These are phyloP conservation scores for Pseudocercospora macadamiae DNA, from an alignment of 2,329 filamentous ascomycete species.

Conservation along the genomic window DNA sequence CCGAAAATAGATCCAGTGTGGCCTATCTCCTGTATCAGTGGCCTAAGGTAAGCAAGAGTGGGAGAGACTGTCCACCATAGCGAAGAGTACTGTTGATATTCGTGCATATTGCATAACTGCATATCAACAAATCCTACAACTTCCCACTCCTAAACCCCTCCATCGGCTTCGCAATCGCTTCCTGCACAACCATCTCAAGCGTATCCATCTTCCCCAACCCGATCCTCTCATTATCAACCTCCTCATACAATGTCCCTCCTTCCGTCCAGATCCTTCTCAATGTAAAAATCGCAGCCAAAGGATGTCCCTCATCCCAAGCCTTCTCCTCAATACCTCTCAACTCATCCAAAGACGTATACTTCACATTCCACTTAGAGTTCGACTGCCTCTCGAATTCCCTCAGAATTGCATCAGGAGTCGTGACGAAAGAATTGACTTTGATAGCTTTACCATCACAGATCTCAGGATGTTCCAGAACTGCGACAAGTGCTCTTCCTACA, in stretches of 20 bases:
- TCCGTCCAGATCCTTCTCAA: background rate
- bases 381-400: background rate
- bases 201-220: background rate
- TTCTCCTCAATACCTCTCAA: background rate
- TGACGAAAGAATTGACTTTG: background rate
- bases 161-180: background rate
- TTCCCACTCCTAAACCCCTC: background rate
- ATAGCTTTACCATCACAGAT: background rate
- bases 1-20: too few species aligned
- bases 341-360: background rate
- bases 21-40: too few species aligned
- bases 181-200: background rate
- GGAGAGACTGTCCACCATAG: too few species aligned
- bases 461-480: background rate
- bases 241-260: background rate
- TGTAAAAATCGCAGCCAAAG: background rate
- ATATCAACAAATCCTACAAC: background rate
- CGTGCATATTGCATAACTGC: background rate
- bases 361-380: background rate
- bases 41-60: too few species aligned
- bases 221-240: background rate
- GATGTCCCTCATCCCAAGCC: background rate
- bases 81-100: too few species aligned
- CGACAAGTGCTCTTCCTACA: background rate
- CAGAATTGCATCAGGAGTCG: background rate